Conservation (phyloP, 2,329 filamentous ascomycete species). For the Fusarium bulbicola region DNA sequence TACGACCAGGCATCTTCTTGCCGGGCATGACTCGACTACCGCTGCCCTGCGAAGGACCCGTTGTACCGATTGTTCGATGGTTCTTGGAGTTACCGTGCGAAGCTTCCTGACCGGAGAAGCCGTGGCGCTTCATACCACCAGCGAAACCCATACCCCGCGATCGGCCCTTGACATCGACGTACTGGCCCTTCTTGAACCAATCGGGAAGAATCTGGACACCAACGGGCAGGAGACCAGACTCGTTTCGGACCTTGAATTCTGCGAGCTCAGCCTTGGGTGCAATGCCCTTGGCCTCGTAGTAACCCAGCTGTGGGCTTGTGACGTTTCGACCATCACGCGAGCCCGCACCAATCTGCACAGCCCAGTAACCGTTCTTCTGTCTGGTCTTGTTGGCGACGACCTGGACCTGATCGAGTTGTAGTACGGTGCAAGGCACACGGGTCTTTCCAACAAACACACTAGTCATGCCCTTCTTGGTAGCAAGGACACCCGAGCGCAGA, state of each 20-base stretch:
- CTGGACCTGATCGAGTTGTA: conserved; percentile 93
- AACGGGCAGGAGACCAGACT: conserved; percentile 76
- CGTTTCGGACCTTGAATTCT: conserved; percentile 86
- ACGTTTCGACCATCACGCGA: conserved; percentile 78
- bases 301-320: conserved; percentile 83
- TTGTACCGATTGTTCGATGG: conserved; percentile 90
- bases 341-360: conserved; percentile 88
- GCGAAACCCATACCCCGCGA: conserved; percentile 92
- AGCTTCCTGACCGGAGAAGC: conserved; percentile 86
- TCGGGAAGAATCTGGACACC: conserved; percentile 82
- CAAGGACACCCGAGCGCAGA: conserved; percentile 81
- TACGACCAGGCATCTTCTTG: conserved; percentile 97
- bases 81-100: conserved; percentile 96
- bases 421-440: conserved; percentile 86
- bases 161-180: conserved; percentile 83
- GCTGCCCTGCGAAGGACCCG: conserved; percentile 88
- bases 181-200: conserved; percentile 92
- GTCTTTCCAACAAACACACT: conserved; percentile 83
- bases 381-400: conserved; percentile 88
- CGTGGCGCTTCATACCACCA: conserved; percentile 97
- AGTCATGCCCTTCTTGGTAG: conserved; percentile 95
- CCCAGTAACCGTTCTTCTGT: conserved; percentile 87
- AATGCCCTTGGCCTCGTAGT: conserved; percentile 84
- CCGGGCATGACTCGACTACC: conserved; percentile 93
- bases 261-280: conserved; percentile 84